These are phyloP conservation scores for Solanum virginianum DNA, from an alignment of 257 asterid species.

Conservation along the genomic window DNA sequence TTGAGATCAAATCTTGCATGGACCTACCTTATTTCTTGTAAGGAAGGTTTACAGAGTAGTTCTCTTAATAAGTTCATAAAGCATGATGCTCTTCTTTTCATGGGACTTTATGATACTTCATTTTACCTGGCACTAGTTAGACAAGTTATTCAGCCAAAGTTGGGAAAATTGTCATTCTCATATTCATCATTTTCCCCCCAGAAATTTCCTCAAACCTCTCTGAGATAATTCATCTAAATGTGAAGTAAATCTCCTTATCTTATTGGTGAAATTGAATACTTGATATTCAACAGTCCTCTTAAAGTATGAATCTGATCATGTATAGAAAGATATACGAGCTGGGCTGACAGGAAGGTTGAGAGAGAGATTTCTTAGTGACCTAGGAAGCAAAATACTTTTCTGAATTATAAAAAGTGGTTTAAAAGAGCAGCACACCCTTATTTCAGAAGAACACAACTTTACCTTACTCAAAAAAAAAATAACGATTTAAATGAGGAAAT, in stretches of 20 bases:
- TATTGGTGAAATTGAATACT: neutral
- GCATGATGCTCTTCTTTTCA: neutral
- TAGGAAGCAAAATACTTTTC: neutral
- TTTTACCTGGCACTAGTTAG: neutral
- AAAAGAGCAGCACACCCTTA: neutral
- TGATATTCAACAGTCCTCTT: neutral
- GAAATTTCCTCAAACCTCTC: neutral
- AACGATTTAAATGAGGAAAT: neutral
- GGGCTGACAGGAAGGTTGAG: neutral
- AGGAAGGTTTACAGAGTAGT: slow-evolving; percentile 2
- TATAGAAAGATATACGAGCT: neutral
- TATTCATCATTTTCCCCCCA: neutral
- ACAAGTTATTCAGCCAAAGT: neutral
- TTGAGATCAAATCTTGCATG: slow-evolving; percentile 60
- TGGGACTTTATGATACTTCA: neutral
- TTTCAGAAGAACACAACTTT: neutral
- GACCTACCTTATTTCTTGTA: slow-evolving; percentile 88
- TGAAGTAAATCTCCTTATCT: neutral
- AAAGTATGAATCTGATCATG: neutral
- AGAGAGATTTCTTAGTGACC: neutral
- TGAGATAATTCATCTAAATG: neutral
- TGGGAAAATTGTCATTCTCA: neutral
- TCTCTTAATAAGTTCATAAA: neutral
- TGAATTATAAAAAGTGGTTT: neutral
- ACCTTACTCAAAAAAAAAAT: neutral